A percentile compares a stretch with the other conserved stretches of the same genome.
Conservation (phyloP, 2,329 filamentous ascomycete species). For the Curvularia eragrostidis region DNA sequence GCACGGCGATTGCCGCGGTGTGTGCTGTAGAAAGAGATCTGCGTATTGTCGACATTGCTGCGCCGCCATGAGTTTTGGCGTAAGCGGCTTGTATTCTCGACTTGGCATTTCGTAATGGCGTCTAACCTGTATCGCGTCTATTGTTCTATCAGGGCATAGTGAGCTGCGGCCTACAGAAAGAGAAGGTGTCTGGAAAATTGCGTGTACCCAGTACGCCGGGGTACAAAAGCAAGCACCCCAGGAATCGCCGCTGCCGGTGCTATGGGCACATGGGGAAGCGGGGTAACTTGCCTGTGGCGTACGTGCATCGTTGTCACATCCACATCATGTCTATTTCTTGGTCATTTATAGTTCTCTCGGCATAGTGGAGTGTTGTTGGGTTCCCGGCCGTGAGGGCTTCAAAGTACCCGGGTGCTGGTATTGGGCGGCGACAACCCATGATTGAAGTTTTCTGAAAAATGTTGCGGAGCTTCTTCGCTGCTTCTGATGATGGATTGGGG, state of each 20-base stretch:
- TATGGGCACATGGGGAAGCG: conserved; percentile 37
- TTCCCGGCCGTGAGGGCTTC: conserved; percentile 28
- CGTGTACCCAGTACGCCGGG: conserved; percentile 53
- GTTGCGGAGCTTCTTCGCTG: neutral
- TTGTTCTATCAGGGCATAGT: conserved; percentile 37
- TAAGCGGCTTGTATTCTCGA: conserved; percentile 33
- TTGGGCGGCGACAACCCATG: conserved; percentile 33
- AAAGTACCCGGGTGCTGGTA: conserved; percentile 34
- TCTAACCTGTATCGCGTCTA: conserved; percentile 35
- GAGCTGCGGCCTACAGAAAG: conserved; percentile 48
- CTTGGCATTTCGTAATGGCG: conserved; percentile 32
- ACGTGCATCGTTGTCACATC: conserved; percentile 47
- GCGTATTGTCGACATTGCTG: conserved; percentile 31
- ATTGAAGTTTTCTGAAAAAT: conserved; percentile 51
- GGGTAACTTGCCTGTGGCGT: conserved; percentile 51
- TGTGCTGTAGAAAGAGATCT: conserved; percentile 33
- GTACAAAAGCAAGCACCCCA: conserved; percentile 52
- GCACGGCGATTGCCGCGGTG: conserved; percentile 35
- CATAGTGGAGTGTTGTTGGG: conserved; percentile 32
- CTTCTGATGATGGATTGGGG: neutral
- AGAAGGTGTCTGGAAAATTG: conserved; percentile 56
- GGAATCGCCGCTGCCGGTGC: conserved; percentile 42
- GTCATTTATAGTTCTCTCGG: conserved; percentile 30
- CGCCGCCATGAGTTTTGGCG: neutral
- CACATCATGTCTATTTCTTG: conserved; percentile 39